Evolutionary conservation across 257 asterid species (phyloP).

Genomic region (Solanum chiquidenum): DNA sequence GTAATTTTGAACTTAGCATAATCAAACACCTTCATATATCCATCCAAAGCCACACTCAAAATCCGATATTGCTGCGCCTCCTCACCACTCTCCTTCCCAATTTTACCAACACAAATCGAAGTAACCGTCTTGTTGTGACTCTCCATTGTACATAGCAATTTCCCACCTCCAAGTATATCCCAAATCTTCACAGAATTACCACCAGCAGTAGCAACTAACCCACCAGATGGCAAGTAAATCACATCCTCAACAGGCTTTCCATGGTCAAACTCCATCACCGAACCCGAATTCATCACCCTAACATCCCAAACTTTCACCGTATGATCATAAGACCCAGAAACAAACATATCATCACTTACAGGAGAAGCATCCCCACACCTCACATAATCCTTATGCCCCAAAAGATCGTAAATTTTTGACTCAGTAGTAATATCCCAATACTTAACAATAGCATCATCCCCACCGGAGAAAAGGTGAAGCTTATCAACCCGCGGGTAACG

Average conservation of each 20-base stretch:
- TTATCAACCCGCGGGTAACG: slow-evolving; percentile 67
- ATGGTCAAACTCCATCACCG: slow-evolving; percentile 65
- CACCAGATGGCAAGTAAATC: slow-evolving; percentile 82
- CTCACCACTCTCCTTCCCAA: slow-evolving; percentile 41
- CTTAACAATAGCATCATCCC: slow-evolving; percentile 86
- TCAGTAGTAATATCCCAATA: slow-evolving; percentile 80
- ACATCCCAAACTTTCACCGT: slow-evolving; percentile 74
- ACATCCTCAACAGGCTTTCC: slow-evolving; percentile 92
- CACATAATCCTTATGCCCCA: slow-evolving; percentile 87
- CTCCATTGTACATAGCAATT: slow-evolving; percentile 73
- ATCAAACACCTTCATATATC: slow-evolving; percentile 85
- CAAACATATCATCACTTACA: slow-evolving; percentile 68
- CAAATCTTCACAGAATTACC: slow-evolving; percentile 82
- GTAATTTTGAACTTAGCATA: slow-evolving; percentile 73
- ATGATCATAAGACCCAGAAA: slow-evolving; percentile 84
- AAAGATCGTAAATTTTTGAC: slow-evolving; percentile 32
- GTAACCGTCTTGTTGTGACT: slow-evolving; percentile 90
- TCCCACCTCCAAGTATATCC: slow-evolving; percentile 96
- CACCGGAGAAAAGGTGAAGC: slow-evolving; percentile 76
- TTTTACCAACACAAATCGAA: slow-evolving; percentile 58
- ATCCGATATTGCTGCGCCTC: slow-evolving; percentile 51
- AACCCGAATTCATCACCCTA: slow-evolving; percentile 37
- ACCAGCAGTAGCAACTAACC: slow-evolving; percentile 75
- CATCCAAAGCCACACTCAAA: slow-evolving; percentile 80
- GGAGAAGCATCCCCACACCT: slow-evolving; percentile 84